A percentile compares a stretch with the other conserved stretches of the same genome.
These are phyloP conservation scores for Amauroascus verrucosus DNA, from an alignment of 2,329 filamentous ascomycete genomes.

Conservation along the genomic window DNA sequence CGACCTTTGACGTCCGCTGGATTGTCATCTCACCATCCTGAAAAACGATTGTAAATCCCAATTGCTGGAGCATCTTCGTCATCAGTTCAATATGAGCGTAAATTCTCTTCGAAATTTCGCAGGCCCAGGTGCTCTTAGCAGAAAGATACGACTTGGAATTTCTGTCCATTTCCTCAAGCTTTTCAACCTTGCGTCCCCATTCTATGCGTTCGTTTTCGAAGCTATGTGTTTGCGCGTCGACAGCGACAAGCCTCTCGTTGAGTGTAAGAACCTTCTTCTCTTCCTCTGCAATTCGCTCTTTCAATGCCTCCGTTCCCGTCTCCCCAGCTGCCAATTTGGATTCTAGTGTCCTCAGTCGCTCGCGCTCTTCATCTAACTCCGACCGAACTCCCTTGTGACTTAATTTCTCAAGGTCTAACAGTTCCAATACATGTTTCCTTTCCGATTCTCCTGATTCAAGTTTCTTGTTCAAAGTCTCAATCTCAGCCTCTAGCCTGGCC, in stretches of 20 bases:
- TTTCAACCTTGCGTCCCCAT: slow-evolving; percentile 50
- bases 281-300: slow-evolving; percentile 63
- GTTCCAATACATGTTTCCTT: slow-evolving; percentile 45
- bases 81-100: slow-evolving; percentile 77
- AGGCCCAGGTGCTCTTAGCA: slow-evolving; percentile 60
- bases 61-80: slow-evolving; percentile 69
- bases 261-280: slow-evolving; percentile 60
- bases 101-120: slow-evolving; percentile 72
- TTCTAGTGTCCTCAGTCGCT: slow-evolving; percentile 58
- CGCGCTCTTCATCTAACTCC: slow-evolving; percentile 55
- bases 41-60: slow-evolving; percentile 72
- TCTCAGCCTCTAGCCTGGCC: slow-evolving; percentile 48
- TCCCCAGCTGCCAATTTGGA: slow-evolving; percentile 70
- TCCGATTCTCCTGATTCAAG: slow-evolving; percentile 45
- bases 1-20: slow-evolving; percentile 55
- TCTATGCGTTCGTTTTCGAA: slow-evolving; percentile 65
- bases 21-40: slow-evolving; percentile 64
- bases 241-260: slow-evolving; percentile 59
- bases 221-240: slow-evolving; percentile 64
- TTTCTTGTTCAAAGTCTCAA: slow-evolving; percentile 45
- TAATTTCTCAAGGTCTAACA: slow-evolving; percentile 40
- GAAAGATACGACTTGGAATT: slow-evolving; percentile 49
- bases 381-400: slow-evolving; percentile 38
- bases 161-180: slow-evolving; percentile 25
- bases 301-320: slow-evolving; percentile 68